phyloP scores from a whole-genome alignment of 176 grass and related monocot species.

The Pontederia crassipes region DNA sequence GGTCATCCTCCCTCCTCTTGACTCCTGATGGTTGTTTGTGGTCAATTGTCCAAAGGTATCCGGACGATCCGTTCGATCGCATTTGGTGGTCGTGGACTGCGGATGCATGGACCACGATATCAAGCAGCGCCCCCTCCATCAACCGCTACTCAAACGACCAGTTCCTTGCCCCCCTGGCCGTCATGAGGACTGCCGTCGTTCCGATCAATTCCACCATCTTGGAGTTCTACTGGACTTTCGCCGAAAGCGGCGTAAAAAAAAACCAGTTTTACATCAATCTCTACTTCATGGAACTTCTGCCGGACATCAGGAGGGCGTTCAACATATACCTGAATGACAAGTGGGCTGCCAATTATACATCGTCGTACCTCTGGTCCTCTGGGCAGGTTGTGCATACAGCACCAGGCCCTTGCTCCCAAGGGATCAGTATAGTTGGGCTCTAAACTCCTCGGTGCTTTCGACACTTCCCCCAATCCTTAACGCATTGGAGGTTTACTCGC shows the following conservation, averaged over 20 bases:
- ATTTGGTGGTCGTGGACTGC: background rate
- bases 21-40: no score
- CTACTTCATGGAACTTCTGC: no score
- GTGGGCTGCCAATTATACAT: constrained; percentile 3
- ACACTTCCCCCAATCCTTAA: no score
- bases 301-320: no score
- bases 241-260: background rate
- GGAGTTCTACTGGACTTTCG: background rate
- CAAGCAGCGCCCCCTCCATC: background rate
- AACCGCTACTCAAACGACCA: no score
- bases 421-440: background rate
- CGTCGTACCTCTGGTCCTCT: background rate
- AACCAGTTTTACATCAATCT: constrained; percentile 1
- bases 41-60: background rate
- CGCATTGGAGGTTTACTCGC: no score
- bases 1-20: no score
- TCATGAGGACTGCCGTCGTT: no score
- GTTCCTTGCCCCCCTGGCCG: no score
- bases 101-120: background rate
- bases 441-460: no score
- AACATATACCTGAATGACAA: constrained; percentile 1
- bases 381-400: background rate
- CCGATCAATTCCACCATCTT: background rate
- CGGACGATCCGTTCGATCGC: background rate
- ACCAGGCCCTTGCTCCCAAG: background rate